Evolutionary conservation across 75 land plant species (phyloP), one percentile per base, ranked within the genome.

Genomic region (Pinus albicaulis): DNA sequence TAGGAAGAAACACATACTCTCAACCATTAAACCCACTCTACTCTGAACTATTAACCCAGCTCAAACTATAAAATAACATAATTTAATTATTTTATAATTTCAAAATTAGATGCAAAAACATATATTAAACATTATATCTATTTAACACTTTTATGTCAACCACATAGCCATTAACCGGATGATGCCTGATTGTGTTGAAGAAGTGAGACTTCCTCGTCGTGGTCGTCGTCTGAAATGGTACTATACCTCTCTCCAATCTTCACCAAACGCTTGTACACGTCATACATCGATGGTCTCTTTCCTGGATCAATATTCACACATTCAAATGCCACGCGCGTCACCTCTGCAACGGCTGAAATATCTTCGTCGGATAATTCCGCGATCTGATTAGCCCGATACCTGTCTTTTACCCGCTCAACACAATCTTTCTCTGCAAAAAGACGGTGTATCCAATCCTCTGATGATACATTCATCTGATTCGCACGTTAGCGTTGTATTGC

Each of bases 211-310:
- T 31, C 31, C 31, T 25, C 65, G 16, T 93, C 94, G 48, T n/a
- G n/a, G n/a, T 91, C 94, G 36, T 86, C 84, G 6, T 82, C 78
- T 0, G 85, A 72, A 59, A 90, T 48, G 12, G 12, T 85, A 68
- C 87, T 34, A 76, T 96, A 90, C 48, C 70, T 79, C 78, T 96
- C 84, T 4, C 92, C 98, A 41, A 94, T 90, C 5, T 92, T 91
- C 75, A 85, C 81, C 63, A 96, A 77, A 17, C 88, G 78, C 56
- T 92, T 90, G 69, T 79, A 92, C 22, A 94, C 95, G 78, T 92
- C 92, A 77, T 90, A 92, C 98, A 94, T 94, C 16, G 98, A 85
- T 26, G 95, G 98, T 58, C 99, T 86, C 73, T 90, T 98, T 77
- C 89, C 89, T 0, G 87, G 83, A 11, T 76, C 72, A 31, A 79